Evolutionary conservation across 208 protist species (phyloP), one percentile per base, ranked within the genome.

Genomic region (Acanthamoeba castellanii): DNA sequence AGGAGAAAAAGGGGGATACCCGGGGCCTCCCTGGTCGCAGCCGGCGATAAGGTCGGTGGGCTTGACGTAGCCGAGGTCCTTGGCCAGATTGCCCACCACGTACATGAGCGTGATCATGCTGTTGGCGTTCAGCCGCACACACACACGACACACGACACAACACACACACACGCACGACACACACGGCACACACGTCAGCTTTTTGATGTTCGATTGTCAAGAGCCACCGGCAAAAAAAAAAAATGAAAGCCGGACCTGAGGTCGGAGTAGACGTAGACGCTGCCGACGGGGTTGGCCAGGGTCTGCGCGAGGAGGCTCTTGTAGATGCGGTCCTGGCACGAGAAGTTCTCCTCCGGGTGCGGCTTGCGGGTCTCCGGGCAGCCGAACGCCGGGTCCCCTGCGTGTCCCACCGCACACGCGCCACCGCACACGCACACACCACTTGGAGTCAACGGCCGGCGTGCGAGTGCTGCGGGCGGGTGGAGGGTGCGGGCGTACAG

Each of bases 31-130:
- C 50, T 81, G 64, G 61, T 84, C 55, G 89, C 95, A 97, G 8
- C 59, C 92, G 82, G 57, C 47, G 9, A 78, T 20, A n/a, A 97
- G 25, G 76, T 96, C 95, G 27, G 37, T 16, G 22, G 16, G 30
- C 22, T 13, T 64, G 11, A 96, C 78, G 66, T 95, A 95, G 50
- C 47, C 59, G 13, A 74, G 42, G 25, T 27, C 8, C 18, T 47
- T 57, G 11, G 87, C 95, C 25, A 97, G 47, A 27, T 78, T 34
- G 81, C 97, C 97, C 66, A 96, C 89, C n/a, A 97, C 94, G 91
- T 95, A 97, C 95, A 97, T 97, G 47, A 97, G 72, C 20, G 97
- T 97, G 59, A 98, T 98, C 89, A 98, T 97, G 55, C 84, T 94
- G 74, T 20, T 18, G 37, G 37, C 37, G 37, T 42, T 42, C 37